A percentile compares a stretch with the other conserved stretches of the same genome.
Conservation (phyloP, 2,329 filamentous ascomycete genomes). For the Phaeoacremonium minimum region DNA sequence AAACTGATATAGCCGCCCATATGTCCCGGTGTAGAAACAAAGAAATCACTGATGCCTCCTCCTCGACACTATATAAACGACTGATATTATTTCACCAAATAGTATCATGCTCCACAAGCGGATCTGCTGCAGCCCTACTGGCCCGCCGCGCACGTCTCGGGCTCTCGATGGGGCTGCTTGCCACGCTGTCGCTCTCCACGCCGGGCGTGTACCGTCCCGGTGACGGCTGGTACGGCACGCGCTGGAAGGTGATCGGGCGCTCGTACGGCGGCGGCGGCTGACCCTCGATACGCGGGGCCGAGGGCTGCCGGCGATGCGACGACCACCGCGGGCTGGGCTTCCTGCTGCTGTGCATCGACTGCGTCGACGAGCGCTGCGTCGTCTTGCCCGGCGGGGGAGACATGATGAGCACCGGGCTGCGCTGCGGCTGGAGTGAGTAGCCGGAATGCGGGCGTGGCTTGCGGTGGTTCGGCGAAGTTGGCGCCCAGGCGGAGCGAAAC, state of each 20-base stretch:
- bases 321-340: constrained; percentile 1
- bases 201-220: constrained; percentile 4
- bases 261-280: constrained; percentile 6
- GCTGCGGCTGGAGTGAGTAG: neutral
- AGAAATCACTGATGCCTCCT: too few species aligned
- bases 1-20: too few species aligned
- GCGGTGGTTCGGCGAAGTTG: constrained; percentile 25
- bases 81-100: constrained; percentile 9
- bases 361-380: neutral
- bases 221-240: constrained; percentile 8
- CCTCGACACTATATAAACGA: too few species aligned
- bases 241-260: neutral
- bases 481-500: constrained; percentile 34
- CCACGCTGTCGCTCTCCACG: neutral
- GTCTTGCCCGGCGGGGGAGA: neutral
- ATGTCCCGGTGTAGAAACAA: too few species aligned
- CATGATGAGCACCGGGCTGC: neutral
- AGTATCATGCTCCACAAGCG: constrained; percentile 5
- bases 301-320: constrained; percentile 4
- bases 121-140: neutral
- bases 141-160: constrained; percentile 6
- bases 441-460: constrained; percentile 1
- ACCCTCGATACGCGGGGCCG: neutral
- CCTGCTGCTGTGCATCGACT: neutral
- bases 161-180: neutral